phyloP scores from a whole-genome alignment of 768 basidiomycete species.

The Amanita fuliginea region DNA sequence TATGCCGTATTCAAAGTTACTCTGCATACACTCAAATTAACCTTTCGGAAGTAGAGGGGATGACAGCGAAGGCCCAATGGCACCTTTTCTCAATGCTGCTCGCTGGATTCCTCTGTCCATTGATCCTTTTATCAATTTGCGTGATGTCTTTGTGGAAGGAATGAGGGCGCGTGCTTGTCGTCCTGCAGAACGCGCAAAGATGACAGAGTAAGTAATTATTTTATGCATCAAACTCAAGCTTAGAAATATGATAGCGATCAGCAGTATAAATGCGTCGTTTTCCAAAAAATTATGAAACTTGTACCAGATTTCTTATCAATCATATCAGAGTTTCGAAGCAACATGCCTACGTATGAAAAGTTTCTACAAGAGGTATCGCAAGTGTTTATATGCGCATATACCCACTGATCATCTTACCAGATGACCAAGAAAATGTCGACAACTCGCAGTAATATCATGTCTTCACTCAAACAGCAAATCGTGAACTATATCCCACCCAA shows the following conservation, averaged over 20 bases:
- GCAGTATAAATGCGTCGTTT: neutral
- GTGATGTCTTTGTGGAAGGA: neutral
- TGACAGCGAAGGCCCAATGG: neutral
- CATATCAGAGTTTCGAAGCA: neutral
- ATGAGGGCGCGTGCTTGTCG: neutral
- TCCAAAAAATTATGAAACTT: neutral
- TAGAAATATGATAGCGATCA: neutral
- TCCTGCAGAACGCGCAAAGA: neutral
- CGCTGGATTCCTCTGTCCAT: neutral
- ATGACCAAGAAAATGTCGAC: neutral
- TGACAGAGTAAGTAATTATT: neutral
- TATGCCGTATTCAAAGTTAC: neutral
- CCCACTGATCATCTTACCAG: neutral
- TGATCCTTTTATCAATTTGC: neutral
- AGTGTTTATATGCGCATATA: neutral
- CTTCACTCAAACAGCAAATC: neutral
- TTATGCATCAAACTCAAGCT: neutral
- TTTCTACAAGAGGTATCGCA: neutral
- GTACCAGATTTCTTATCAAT: neutral
- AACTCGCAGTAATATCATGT: neutral
- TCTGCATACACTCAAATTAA: neutral
- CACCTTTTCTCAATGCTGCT: neutral
- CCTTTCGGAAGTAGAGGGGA: neutral
- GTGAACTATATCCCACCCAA: neutral
- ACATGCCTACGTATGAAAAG: neutral